Percentiles rank a stretch among this genome's conserved stretches.
Conservation (phyloP, 2,329 filamentous ascomycete genomes). For the Aureobasidium sp. region DNA sequence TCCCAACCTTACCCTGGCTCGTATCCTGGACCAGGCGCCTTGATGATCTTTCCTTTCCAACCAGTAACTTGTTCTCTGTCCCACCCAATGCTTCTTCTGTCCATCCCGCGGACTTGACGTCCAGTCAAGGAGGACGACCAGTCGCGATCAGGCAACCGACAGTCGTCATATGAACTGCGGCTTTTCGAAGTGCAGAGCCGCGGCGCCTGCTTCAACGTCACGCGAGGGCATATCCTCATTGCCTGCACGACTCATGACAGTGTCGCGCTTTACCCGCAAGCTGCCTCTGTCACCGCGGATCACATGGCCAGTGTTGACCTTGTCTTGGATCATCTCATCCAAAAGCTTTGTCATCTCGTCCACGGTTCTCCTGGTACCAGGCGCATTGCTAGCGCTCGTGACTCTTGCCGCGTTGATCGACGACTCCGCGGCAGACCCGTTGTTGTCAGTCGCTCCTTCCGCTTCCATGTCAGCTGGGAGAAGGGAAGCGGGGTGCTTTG, state of each 20-base stretch:
- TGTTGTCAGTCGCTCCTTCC: neutral
- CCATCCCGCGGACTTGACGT: neutral
- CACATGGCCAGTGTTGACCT: constrained; percentile 66
- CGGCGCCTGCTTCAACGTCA: neutral
- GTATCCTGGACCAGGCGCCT: neutral
- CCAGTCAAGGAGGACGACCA: neutral
- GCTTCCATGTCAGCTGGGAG: neutral
- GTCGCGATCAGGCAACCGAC: neutral
- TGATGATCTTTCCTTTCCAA: neutral
- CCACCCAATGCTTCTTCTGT: too few species aligned
- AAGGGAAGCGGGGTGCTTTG: constrained; percentile 7
- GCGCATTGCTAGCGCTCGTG: neutral
- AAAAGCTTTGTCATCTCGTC: constrained; percentile 91
- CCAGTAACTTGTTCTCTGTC: too few species aligned
- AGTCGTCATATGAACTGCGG: neutral
- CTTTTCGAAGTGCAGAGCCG: neutral
- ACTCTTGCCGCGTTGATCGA: neutral
- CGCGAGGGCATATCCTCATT: neutral
- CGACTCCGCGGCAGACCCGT: constrained; percentile 20
- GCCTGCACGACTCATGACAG: constrained; percentile 18
- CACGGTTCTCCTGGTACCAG: constrained; percentile 49
- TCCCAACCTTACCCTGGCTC: neutral
- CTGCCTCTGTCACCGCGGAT: constrained; percentile 56
- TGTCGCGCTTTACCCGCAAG: constrained; percentile 39
- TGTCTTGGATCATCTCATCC: constrained; percentile 92